A percentile compares a stretch with the other conserved stretches of the same genome.
Evolutionary conservation across 2,329 filamentous ascomycete genomes (phyloP).

Genomic region (Cucurbitaria berberidis): DNA sequence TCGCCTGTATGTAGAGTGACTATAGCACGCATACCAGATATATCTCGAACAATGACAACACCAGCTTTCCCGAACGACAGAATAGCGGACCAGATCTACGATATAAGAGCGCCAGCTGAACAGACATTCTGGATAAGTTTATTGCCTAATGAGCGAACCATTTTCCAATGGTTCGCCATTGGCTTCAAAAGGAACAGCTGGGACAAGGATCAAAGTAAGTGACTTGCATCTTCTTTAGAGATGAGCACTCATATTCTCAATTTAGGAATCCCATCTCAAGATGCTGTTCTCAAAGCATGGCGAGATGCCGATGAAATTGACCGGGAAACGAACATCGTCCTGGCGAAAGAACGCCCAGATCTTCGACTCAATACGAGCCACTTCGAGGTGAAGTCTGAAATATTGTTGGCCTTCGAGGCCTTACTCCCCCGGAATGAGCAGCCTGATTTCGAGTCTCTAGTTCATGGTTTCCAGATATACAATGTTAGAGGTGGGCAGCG

Average conservation of each 20-base stretch:
- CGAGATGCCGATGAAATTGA: background rate
- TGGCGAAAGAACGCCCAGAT: background rate
- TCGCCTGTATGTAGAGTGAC: background rate
- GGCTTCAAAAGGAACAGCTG: background rate
- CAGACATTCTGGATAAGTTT: background rate
- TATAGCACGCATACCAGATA: background rate
- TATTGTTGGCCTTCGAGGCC: background rate
- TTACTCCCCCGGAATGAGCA: background rate
- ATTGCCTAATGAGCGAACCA: background rate
- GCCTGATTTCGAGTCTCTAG: background rate
- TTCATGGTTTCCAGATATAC: background rate
- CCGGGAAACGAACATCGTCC: background rate
- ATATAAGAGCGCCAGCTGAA: background rate
- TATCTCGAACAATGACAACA: background rate
- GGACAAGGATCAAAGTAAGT: background rate
- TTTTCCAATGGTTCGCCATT: background rate
- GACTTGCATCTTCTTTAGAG: background rate
- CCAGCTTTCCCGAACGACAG: background rate
- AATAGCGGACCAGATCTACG: background rate
- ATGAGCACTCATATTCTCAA: background rate
- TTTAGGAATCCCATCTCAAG: background rate
- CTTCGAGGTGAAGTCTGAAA: background rate
- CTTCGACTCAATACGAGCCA: background rate
- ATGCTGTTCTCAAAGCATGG: background rate
- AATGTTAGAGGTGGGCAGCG: background rate